A percentile compares a stretch with the other conserved stretches of the same genome.
These are phyloP conservation scores for Chrysosporium queenslandicum DNA, from an alignment of 2,329 filamentous ascomycete genomes.

Conservation along the genomic window DNA sequence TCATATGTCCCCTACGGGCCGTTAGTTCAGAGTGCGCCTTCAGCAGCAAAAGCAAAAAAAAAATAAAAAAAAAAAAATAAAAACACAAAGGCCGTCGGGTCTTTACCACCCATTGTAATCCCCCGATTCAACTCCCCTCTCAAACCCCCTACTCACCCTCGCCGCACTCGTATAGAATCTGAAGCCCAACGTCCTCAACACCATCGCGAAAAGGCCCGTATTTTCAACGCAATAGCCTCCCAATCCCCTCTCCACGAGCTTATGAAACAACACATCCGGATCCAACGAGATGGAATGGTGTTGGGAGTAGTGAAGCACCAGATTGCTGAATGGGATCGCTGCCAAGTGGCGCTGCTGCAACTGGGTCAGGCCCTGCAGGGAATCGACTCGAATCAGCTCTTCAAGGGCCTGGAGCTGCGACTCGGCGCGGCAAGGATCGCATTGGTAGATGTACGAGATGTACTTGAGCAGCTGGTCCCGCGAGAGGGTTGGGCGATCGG, in stretches of 20 bases:
- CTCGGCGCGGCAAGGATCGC: slow-evolving; percentile 13
- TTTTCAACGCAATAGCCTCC: slow-evolving; percentile 56
- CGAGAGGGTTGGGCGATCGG: slow-evolving; percentile 26
- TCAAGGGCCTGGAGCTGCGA: slow-evolving; percentile 24
- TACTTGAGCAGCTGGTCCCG: slow-evolving; percentile 31
- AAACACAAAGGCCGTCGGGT: not conserved
- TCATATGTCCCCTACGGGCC: slow-evolving; percentile 43
- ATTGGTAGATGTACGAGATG: slow-evolving; percentile 25
- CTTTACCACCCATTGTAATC: slow-evolving; percentile 43
- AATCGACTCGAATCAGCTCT: slow-evolving; percentile 23
- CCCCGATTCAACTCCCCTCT: slow-evolving; percentile 29
- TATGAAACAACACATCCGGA: slow-evolving; percentile 42
- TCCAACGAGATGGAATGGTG: slow-evolving; percentile 42
- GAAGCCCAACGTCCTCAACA: slow-evolving; percentile 46
- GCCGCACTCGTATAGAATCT: slow-evolving; percentile 48
- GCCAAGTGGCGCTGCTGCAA: slow-evolving; percentile 39
- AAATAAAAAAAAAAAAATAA: not conserved
- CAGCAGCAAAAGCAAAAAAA: not conserved
- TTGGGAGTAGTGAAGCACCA: slow-evolving; percentile 46
- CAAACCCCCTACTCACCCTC: slow-evolving; percentile 31
- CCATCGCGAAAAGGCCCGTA: slow-evolving; percentile 44
- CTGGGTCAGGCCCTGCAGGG: slow-evolving; percentile 25
- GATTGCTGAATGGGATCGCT: slow-evolving; percentile 48
- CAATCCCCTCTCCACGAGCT: slow-evolving; percentile 42
- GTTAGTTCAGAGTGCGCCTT: not conserved